phyloP scores from a whole-genome alignment of 495 filamentous ascomycete species.

The Aspergillus olivimuriae region DNA sequence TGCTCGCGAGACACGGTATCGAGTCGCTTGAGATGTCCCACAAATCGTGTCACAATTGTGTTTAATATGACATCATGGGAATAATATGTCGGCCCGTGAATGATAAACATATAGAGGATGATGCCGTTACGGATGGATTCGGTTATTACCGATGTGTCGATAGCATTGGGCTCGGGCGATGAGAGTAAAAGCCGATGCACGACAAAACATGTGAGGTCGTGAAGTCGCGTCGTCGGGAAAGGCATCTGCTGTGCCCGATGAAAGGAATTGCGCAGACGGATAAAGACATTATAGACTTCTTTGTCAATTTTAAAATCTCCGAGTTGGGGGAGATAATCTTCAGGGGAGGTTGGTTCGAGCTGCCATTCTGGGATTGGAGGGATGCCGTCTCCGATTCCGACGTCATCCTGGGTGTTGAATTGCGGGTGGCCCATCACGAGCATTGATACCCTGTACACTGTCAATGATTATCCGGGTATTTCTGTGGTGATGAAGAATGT shows the following conservation, averaged over 20 bases:
- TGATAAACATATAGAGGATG: constrained; percentile 43
- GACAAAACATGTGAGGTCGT: constrained; percentile 46
- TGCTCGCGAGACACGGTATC: constrained; percentile 5
- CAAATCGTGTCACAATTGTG: constrained; percentile 23
- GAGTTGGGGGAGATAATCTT: constrained; percentile 11
- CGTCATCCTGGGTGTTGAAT: constrained; percentile 43
- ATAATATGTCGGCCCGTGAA: constrained; percentile 47
- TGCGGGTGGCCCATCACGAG: constrained; percentile 42
- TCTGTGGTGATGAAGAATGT: no score
- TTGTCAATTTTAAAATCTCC: constrained; percentile 20
- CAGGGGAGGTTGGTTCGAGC: constrained; percentile 8
- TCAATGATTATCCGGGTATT: constrained; percentile 5
- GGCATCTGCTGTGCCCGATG: constrained; percentile 15
- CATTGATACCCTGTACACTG: constrained; percentile 40
- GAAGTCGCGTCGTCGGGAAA: constrained; percentile 33
- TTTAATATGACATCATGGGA: constrained; percentile 37
- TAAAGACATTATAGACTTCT: constrained; percentile 30
- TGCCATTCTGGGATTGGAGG: constrained; percentile 40
- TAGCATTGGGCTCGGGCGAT: constrained; percentile 7
- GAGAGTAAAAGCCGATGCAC: constrained; percentile 38
- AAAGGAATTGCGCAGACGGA: constrained; percentile 37
- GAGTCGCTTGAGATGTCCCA: constrained; percentile 19
- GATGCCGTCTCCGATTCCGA: constrained; percentile 40
- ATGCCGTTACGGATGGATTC: constrained; percentile 41
- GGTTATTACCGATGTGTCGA: constrained; percentile 19